phyloP scores from a whole-genome alignment of 2,329 filamentous ascomycete genomes.

The Ophiostoma quercus region DNA sequence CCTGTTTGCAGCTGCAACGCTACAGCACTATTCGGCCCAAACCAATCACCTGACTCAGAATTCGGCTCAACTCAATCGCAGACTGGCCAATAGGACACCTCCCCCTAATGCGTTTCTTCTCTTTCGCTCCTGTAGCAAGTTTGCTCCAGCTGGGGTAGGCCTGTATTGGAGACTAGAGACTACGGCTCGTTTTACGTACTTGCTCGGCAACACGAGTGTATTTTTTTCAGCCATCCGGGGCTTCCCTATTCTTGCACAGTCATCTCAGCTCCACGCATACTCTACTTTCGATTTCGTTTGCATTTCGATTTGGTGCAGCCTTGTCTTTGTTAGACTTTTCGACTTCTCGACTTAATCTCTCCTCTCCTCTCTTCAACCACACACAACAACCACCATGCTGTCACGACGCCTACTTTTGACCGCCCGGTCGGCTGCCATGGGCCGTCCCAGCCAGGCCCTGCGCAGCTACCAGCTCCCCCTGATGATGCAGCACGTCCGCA shows the following conservation, averaged over 20 bases:
- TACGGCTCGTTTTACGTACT: slow-evolving; percentile 13
- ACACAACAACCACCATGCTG: slow-evolving; percentile 34
- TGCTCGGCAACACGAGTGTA: slow-evolving; percentile 17
- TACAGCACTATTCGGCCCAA: slow-evolving; percentile 7
- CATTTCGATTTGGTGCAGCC: background rate
- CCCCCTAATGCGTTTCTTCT: slow-evolving; percentile 15
- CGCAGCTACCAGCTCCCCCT: slow-evolving; percentile 44
- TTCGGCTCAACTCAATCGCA: slow-evolving; percentile 16
- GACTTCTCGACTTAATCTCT: background rate
- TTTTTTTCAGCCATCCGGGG: slow-evolving; percentile 17
- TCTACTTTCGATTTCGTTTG: background rate
- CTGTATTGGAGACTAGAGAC: background rate
- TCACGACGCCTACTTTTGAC: slow-evolving; percentile 36
- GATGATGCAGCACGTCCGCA: slow-evolving; percentile 54
- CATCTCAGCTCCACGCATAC: slow-evolving; percentile 1
- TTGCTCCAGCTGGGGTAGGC: background rate
- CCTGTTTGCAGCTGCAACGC: background rate
- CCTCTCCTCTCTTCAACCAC: background rate
- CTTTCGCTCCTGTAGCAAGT: background rate
- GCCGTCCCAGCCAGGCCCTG: slow-evolving; percentile 40
- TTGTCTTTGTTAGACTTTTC: background rate
- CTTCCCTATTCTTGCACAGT: slow-evolving; percentile 14
- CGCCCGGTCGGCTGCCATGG: slow-evolving; percentile 32
- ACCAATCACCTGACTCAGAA: slow-evolving; percentile 9
- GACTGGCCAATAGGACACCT: slow-evolving; percentile 18